Conservation (phyloP, 139 green algal species). For the Micractinium conductrix region DNA sequence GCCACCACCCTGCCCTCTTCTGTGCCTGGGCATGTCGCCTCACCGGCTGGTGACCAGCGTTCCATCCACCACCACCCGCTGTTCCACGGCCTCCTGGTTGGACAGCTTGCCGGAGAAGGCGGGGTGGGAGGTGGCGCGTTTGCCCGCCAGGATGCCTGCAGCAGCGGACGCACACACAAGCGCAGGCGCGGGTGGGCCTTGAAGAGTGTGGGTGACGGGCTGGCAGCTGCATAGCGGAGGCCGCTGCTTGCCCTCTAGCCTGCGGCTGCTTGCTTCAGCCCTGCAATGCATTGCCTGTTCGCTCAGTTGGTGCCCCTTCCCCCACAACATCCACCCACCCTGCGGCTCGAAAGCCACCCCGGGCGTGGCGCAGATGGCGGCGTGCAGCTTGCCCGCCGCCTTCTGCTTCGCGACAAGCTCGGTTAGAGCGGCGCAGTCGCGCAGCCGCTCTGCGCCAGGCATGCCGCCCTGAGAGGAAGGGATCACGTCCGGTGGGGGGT, state of each 20-base stretch:
- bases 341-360: constrained; percentile 87
- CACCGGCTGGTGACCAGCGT: constrained; percentile 85
- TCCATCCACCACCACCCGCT: constrained; percentile 91
- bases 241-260: no score
- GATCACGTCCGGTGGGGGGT: no score
- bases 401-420: constrained; percentile 72
- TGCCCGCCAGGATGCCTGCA: constrained; percentile 73
- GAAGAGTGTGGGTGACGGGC: no score
- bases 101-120: constrained; percentile 82
- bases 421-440: constrained; percentile 67
- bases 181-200: neutral
- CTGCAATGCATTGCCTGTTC: neutral
- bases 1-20: neutral
- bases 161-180: neutral
- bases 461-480: constrained; percentile 83
- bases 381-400: constrained; percentile 53
- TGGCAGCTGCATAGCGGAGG: no score
- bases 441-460: constrained; percentile 91
- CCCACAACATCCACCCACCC: no score
- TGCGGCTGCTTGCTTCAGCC: neutral
- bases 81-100: constrained; percentile 65
- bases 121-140: constrained; percentile 88
- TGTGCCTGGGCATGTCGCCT: neutral
- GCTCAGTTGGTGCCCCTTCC: neutral
- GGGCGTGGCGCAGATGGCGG: constrained; percentile 96